Conservation (phyloP, 2,329 filamentous ascomycete species). For the Sphaceloma murrayae region DNA sequence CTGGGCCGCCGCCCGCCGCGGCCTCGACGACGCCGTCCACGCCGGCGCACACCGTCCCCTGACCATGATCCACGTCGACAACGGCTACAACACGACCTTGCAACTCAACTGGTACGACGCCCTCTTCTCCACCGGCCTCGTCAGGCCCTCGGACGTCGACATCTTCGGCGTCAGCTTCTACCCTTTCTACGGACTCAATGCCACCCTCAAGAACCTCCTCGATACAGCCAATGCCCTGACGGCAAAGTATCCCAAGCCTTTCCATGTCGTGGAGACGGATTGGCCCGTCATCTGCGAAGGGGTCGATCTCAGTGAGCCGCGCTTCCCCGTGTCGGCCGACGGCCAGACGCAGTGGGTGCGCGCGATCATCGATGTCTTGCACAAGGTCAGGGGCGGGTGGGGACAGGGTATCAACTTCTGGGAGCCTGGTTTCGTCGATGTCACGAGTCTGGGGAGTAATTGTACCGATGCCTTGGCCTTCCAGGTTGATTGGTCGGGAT, state of each 20-base stretch:
- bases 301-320: constrained; percentile 23
- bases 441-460: constrained; percentile 24
- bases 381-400: constrained; percentile 20
- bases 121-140: constrained; percentile 25
- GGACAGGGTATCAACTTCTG: constrained; percentile 28
- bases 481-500: constrained; percentile 25
- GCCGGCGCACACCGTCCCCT: constrained; percentile 26
- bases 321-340: constrained; percentile 23
- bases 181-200: constrained; percentile 28
- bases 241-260: constrained; percentile 26
- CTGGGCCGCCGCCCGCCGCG: constrained; percentile 26
- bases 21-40: constrained; percentile 27
- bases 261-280: constrained; percentile 27
- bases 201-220: constrained; percentile 25
- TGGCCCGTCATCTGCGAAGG: constrained; percentile 26
- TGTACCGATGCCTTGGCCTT: constrained; percentile 26
- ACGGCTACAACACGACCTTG: constrained; percentile 27
- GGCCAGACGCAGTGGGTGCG: constrained; percentile 26
- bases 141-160: constrained; percentile 26
- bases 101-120: constrained; percentile 28
- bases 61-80: constrained; percentile 31
- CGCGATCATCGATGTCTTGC: constrained; percentile 22
- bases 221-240: constrained; percentile 24
- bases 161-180: constrained; percentile 26
- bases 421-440: constrained; percentile 28